phyloP scores from a whole-genome alignment of 176 grass and related monocot genomes.

The Oryza brachyantha region DNA sequence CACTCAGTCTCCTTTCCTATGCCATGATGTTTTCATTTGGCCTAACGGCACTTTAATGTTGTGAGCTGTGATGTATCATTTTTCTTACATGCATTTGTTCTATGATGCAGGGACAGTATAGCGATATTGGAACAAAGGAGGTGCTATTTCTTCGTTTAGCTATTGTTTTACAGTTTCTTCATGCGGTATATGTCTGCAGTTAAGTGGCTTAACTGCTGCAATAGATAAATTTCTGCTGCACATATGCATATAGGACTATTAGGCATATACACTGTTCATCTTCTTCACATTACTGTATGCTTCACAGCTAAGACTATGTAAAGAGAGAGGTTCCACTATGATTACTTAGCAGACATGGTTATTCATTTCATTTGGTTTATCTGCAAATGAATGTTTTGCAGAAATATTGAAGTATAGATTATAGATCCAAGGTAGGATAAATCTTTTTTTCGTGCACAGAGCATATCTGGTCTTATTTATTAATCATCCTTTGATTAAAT shows the following conservation, averaged over 20 bases:
- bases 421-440: not conserved
- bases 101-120: constrained; percentile 58
- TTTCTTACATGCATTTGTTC: constrained; percentile 27
- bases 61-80: constrained; percentile 11
- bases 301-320: not conserved
- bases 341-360: not conserved
- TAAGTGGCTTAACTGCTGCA: not conserved
- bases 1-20: not conserved
- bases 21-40: not conserved
- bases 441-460: not conserved
- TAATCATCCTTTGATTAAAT: constrained; percentile 12
- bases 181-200: not conserved
- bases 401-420: not conserved
- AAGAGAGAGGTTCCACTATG: not conserved
- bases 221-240: not conserved
- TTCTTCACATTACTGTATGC: not conserved
- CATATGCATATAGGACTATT: not conserved
- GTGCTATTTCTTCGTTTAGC: constrained; percentile 36
- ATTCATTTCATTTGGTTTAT: not conserved
- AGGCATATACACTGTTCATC: not conserved
- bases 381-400: not conserved
- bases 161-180: not conserved
- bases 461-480: not conserved
- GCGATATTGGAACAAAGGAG: constrained; percentile 69
- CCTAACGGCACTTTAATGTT: not conserved